Evolutionary conservation across 2,329 filamentous ascomycete genomes (phyloP), one percentile per base, ranked within the genome.

Genomic region (Cordyceps pruinosa): DNA sequence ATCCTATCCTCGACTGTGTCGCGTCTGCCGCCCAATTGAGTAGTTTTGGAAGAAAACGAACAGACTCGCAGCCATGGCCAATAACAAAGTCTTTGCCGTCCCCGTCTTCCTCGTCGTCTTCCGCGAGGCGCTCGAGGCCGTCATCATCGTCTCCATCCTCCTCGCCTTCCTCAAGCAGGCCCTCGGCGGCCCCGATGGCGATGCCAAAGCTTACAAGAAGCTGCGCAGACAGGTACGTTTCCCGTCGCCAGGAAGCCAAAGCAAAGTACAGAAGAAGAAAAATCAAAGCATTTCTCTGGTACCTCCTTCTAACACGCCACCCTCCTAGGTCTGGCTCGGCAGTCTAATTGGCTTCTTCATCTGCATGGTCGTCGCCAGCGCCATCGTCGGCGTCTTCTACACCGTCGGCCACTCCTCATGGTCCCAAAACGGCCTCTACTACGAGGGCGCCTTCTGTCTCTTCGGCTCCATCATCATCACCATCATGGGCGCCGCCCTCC

Each of bases 71-170:
- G 69, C 51, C 62, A 85, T 82, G 75, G 85, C 86, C 69, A 78
- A 80, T 60, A 82, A 80, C 60, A 82, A 87, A 68, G 84, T 91
- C 58, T 91, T 91, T 70, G 82, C 87, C 61, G 84, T 90, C 23
- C 88, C 87, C 62, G 83, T 96, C 56, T 96, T 96, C 76, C 92
- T 96, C 75, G 89, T 96, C 70, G 86, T 89, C 73, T 94, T 96
- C 70, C 85, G 91, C 67, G 91, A 96, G 74, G 84, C 85, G 42
- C 76, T 96, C 48, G 90, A 96, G 76, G 88, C 87, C 1, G 86
- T 82, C 66, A 90, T 96, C 67, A 89, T 96, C 64, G 84, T 95
- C 61, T 93, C 90, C 0, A 87, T 96, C n/a, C 77, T 96, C 34
- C 81, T 96, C 41, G 84, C 90, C 23, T 95, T 94, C 69, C 75